A percentile compares a stretch with the other conserved stretches of the same genome.
These are phyloP conservation scores for Cladobotryum protrusum DNA, from an alignment of 2,329 filamentous ascomycete species.

Conservation along the genomic window DNA sequence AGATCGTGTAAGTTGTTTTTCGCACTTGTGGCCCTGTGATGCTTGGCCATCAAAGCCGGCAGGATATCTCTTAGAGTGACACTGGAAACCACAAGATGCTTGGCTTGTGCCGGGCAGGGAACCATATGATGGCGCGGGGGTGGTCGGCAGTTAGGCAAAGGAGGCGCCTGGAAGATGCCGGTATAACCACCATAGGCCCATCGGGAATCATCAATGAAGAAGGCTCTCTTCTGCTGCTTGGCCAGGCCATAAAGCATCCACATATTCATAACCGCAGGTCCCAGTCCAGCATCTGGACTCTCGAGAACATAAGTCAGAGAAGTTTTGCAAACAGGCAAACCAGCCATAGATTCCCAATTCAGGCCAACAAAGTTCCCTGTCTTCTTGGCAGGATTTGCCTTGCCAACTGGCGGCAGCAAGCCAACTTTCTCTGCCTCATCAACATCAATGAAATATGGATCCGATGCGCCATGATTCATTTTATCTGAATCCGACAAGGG, in stretches of 20 bases:
- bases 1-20: constrained; percentile 47
- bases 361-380: constrained; percentile 44
- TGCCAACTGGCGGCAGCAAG: constrained; percentile 44
- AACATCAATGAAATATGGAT: constrained; percentile 69
- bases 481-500: constrained; percentile 38
- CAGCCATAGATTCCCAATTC: constrained; percentile 35
- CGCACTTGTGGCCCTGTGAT: constrained; percentile 21
- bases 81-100: constrained; percentile 67
- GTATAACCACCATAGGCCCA: constrained; percentile 77
- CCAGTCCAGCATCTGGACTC: constrained; percentile 65
- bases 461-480: constrained; percentile 52
- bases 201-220: constrained; percentile 78
- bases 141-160: constrained; percentile 58
- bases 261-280: constrained; percentile 67
- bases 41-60: constrained; percentile 42
- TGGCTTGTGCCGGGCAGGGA: constrained; percentile 70
- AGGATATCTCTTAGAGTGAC: constrained; percentile 61
- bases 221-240: constrained; percentile 63
- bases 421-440: constrained; percentile 61
- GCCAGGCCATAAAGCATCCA: constrained; percentile 83
- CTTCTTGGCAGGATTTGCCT: constrained; percentile 33
- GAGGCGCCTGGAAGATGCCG: constrained; percentile 64
- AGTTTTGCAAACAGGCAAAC: constrained; percentile 55
- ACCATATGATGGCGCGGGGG: constrained; percentile 71
- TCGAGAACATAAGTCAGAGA: constrained; percentile 77